phyloP scores from a whole-genome alignment of 1,284 basidiomycete species.

The Amylostereum chailletii region DNA sequence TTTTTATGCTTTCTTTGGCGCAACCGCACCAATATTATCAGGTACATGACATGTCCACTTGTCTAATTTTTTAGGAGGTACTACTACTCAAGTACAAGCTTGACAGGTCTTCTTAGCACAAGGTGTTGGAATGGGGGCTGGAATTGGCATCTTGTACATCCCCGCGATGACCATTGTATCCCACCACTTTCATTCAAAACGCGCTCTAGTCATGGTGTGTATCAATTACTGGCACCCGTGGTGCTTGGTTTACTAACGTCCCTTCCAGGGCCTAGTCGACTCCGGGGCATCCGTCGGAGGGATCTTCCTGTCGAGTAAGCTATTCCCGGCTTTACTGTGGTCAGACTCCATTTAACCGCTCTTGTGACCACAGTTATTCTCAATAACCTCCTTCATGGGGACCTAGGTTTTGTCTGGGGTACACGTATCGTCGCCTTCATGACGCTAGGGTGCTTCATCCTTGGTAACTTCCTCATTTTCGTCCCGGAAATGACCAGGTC shows the following conservation, averaged over 20 bases:
- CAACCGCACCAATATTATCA: constrained; percentile 12
- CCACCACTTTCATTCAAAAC: constrained; percentile 5
- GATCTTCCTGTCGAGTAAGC: constrained; percentile 14
- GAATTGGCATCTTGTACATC: constrained; percentile 12
- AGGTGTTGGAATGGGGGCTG: constrained; percentile 14
- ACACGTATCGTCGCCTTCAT: constrained; percentile 16
- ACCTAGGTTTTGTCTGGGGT: constrained; percentile 16
- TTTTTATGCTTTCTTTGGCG: constrained; percentile 14
- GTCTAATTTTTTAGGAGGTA: not conserved
- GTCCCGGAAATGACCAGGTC: constrained; percentile 4
- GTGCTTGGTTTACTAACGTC: not conserved
- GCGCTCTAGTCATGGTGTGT: constrained; percentile 4
- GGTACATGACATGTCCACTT: not conserved
- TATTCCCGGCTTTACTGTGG: not conserved
- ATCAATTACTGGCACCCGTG: too few species aligned
- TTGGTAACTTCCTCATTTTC: constrained; percentile 15
- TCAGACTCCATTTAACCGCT: not conserved
- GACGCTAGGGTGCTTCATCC: constrained; percentile 13
- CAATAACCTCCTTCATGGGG: constrained; percentile 15
- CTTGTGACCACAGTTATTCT: constrained; percentile 10
- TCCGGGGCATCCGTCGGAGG: constrained; percentile 14
- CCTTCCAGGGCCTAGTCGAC: constrained; percentile 14
- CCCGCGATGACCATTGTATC: constrained; percentile 11
- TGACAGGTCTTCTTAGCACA: constrained; percentile 11
- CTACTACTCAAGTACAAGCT: not conserved